A percentile compares a stretch with the other conserved stretches of the same genome.
Conservation (phyloP, 2,329 filamentous ascomycete species). For the Trichoderma koningiopsis region DNA sequence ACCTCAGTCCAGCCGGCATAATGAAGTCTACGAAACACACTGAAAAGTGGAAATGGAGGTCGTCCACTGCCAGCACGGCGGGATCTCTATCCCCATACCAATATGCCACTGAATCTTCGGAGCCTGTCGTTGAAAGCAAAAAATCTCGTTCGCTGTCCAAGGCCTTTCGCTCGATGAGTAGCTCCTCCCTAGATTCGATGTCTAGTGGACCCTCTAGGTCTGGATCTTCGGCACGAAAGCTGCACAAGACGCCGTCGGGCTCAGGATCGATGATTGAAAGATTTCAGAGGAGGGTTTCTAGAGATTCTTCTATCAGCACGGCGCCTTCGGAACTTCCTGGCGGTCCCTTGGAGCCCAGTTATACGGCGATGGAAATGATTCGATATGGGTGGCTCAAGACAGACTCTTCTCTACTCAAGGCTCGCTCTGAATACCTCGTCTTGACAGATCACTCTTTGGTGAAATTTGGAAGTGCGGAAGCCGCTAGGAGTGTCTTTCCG, state of each 20-base stretch:
- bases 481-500: slow-evolving; percentile 52
- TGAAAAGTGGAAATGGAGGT: slow-evolving; percentile 42
- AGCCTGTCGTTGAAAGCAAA: slow-evolving; percentile 38
- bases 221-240: slow-evolving; percentile 38
- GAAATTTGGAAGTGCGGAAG: slow-evolving; percentile 52
- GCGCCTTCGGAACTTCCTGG: slow-evolving; percentile 37
- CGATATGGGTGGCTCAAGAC: slow-evolving; percentile 52
- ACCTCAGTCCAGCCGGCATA: not conserved
- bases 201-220: slow-evolving; percentile 38
- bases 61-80: slow-evolving; percentile 36
- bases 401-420: slow-evolving; percentile 52
- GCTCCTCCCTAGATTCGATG: slow-evolving; percentile 45
- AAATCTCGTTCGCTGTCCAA: slow-evolving; percentile 42
- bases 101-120: slow-evolving; percentile 31
- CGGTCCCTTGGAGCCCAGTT: slow-evolving; percentile 37
- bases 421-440: slow-evolving; percentile 54
- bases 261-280: slow-evolving; percentile 47
- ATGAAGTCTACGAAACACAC: slow-evolving; percentile 34
- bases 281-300: slow-evolving; percentile 46
- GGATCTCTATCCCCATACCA: slow-evolving; percentile 30
- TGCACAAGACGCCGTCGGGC: slow-evolving; percentile 44
- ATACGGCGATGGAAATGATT: slow-evolving; percentile 45
- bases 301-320: slow-evolving; percentile 39
- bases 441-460: slow-evolving; percentile 54
- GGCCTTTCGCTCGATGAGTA: slow-evolving; percentile 45